Base-by-base conservation (phyloP, 1,284 basidiomycete genomes). In the Athelia psychrophila region DNA sequence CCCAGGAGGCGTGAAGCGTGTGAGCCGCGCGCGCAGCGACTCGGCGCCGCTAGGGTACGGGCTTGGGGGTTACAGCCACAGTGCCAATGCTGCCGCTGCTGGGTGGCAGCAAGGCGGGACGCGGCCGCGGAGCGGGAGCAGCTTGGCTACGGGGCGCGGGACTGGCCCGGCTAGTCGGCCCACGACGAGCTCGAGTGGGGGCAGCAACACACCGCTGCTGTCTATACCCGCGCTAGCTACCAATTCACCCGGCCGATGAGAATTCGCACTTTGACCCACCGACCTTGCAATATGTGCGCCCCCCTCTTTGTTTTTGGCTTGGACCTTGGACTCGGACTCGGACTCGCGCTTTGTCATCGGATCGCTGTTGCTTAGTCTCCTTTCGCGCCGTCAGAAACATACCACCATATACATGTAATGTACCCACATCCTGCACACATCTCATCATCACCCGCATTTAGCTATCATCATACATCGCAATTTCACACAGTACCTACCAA, bases 21-120 rank as follows among this genome's bases (percentile, higher is more conserved):
- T 70, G n/a, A 64, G 68, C 33, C 69, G 77, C n/a, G 75, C 75
- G 30, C 63, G 77, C 35, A 77, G 75, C 60, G 77, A 79, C 54
- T 74, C 71, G 15, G 77, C 76, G 35, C 77, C 77, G 51, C 64
- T 78, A 22, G 76, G 75, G 23, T 73, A 75, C 51, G 67, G 63
- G n/a, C n/a, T n/a, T 30, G 46, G 55, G 13, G 64, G 54, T 15
- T 23, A 9, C 24, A 46, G 16, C 16, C 23, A 9, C 10, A 30
- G n/a, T 22, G 40, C 22, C 8, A 23, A 8, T 47, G 70, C 69
- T n/a, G n/a, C n/a, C n/a, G n/a, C n/a, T n/a, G n/a, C n/a, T n/a
- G n/a, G n/a, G n/a, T n/a, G n/a, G n/a, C n/a, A n/a, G 67, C 60
- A 62, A 48, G 58, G 27, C 18, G 51, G 63, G 53, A 66, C 66